phyloP scores from a whole-genome alignment of 495 filamentous ascomycete species.

The Recurvomyces mirabilis region DNA sequence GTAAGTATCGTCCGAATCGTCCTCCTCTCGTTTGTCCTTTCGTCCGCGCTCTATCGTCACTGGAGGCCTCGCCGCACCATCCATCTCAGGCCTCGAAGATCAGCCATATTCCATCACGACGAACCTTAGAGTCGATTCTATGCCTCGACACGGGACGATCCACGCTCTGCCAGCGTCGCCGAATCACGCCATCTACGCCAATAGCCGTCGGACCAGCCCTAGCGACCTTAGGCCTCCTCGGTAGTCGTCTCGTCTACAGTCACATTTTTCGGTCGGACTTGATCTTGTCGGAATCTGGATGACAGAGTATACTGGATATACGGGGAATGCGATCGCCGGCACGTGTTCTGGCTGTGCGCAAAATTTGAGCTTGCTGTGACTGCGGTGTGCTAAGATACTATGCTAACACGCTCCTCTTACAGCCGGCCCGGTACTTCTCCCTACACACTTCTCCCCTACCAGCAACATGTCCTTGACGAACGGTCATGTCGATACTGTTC shows the following conservation, averaged over 20 bases:
- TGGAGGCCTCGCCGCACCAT: neutral
- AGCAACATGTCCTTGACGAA: slow-evolving; percentile 30
- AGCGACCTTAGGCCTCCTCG: neutral
- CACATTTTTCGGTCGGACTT: slow-evolving; percentile 14
- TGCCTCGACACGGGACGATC: neutral
- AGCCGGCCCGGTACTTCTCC: slow-evolving; percentile 32
- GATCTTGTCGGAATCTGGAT: neutral
- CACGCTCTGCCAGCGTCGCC: neutral
- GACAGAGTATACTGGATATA: slow-evolving; percentile 1
- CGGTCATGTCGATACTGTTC: slow-evolving; percentile 40
- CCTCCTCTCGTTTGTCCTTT: neutral
- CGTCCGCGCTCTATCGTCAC: neutral
- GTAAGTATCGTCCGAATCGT: slow-evolving; percentile 23
- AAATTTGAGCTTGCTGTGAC: slow-evolving; percentile 18
- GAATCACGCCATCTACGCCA: neutral
- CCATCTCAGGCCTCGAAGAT: slow-evolving; percentile 13
- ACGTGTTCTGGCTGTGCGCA: neutral
- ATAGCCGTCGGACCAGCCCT: slow-evolving; percentile 5
- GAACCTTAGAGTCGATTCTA: neutral
- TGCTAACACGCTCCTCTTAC: slow-evolving; percentile 25
- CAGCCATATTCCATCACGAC: slow-evolving; percentile 11
- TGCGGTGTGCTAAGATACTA: slow-evolving; percentile 12
- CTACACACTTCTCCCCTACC: slow-evolving; percentile 29
- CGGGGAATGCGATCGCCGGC: slow-evolving; percentile 26
- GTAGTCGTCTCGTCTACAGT: slow-evolving; percentile 5